phyloP scores from a whole-genome alignment of 2,329 filamentous ascomycete species.

The Ilyonectria destructans region DNA sequence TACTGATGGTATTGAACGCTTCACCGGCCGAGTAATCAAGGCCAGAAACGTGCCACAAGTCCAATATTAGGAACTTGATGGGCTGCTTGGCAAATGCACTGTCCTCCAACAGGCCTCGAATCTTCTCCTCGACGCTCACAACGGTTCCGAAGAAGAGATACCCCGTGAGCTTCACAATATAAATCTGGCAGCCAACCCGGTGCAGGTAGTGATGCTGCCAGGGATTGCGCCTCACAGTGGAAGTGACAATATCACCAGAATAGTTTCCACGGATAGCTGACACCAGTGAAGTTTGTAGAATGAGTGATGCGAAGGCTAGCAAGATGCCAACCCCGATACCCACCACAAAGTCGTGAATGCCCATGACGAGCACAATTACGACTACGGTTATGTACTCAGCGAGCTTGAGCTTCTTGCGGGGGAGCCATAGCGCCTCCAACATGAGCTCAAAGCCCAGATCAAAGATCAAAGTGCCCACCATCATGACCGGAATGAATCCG shows the following conservation, averaged over 20 bases:
- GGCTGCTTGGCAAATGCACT: constrained; percentile 83
- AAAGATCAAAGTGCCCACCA: constrained; percentile 96
- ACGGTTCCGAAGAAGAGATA: constrained; percentile 99
- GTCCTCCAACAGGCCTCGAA: constrained; percentile 86
- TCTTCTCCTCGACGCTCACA: constrained; percentile 92
- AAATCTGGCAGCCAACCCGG: constrained; percentile 89
- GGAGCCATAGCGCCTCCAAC: constrained; percentile 89
- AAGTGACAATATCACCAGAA: constrained; percentile 89
- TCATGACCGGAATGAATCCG: constrained; percentile 96
- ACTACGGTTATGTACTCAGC: constrained; percentile 94
- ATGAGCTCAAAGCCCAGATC: constrained; percentile 94
- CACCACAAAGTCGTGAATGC: constrained; percentile 94
- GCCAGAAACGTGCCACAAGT: constrained; percentile 90
- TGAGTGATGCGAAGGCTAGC: constrained; percentile 90
- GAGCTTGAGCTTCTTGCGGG: constrained; percentile 88
- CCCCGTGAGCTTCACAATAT: constrained; percentile 91
- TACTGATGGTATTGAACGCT: constrained; percentile 92
- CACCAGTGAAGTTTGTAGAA: constrained; percentile 91
- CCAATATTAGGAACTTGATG: constrained; percentile 91
- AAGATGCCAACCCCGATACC: constrained; percentile 94
- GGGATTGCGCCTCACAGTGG: constrained; percentile 92
- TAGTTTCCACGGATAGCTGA: constrained; percentile 94
- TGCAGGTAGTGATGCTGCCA: constrained; percentile 90
- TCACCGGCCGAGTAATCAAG: constrained; percentile 97
- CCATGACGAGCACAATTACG: constrained; percentile 95